Evolutionary conservation across 164 flowering plant species (phyloP), one percentile per base, ranked within the genome.

Genomic region (Cinnamomum micranthum): DNA sequence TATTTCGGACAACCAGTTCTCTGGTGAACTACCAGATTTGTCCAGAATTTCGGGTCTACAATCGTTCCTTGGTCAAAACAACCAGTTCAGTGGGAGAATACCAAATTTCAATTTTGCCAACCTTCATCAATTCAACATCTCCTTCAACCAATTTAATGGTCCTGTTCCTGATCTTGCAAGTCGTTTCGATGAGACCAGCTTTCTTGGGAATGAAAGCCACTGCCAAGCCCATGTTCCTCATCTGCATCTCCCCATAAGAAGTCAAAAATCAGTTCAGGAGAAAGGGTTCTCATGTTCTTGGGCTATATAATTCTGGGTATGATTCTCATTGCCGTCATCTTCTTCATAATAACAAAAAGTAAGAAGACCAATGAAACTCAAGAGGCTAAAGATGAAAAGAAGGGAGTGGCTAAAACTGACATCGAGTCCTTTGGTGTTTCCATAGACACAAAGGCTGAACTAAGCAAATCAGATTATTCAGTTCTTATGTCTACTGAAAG

Each of bases 71-170:
- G 89, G 84, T 64, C 82, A 87, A 71, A 69, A 84, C 77, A 90
- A 88, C 71, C 75, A 77, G 59, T 72, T 90, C 11, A 80, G 78
- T 1, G 89, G 91, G 41, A 22, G 59, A 2, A 82, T 88, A 35
- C 90, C 94, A 14, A 6, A 70, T 1, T 84, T 87, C 35, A 80
- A 87, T 66, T 90, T 84, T 73, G 51, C 77, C 41, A 85, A 84
- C 50, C 73, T 90, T 23, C 70, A 19, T 6, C 14, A 15, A 5
- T 89, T 89, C 78, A 84, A 89, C 68, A 83, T 87, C 27, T 86
- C 92, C 12, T 73, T 69, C 79, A 89, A 89, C 84, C 78, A 82
- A 52, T 80, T 90, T 73, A 81, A 72, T 19, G 89, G 94, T 6
- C 80, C 74, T 0, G 79, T 88, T 59, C 91, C 94, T 2, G 80